Percentiles rank a stretch among this genome's conserved stretches.
Conservation (phyloP, 2,329 filamentous ascomycete genomes). For the Phialophora verrucosa region DNA sequence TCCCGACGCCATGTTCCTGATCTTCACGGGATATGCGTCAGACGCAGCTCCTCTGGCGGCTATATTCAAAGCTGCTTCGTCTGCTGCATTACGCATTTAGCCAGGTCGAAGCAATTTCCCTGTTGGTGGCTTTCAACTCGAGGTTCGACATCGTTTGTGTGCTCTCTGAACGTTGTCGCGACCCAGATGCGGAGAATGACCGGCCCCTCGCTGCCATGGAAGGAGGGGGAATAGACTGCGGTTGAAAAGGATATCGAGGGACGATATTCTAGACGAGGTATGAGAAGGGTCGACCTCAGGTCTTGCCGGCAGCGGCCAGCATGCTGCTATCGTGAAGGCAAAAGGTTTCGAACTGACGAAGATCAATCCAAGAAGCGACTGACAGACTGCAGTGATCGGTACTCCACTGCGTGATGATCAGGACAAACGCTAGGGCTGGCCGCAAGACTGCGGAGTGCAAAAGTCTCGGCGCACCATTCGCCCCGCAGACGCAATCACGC, state of each 20-base stretch:
- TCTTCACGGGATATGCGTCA: background rate
- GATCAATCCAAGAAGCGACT: background rate
- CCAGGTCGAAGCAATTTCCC: background rate
- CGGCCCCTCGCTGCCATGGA: background rate
- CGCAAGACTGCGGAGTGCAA: slow-evolving; percentile 53
- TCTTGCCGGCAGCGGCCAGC: too few species aligned
- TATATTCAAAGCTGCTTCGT: background rate
- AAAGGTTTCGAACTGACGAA: background rate
- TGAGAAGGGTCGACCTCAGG: too few species aligned
- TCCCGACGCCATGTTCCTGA: background rate
- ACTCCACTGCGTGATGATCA: too few species aligned
- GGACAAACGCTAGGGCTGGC: slow-evolving; percentile 54
- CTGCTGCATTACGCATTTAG: background rate
- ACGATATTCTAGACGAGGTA: too few species aligned
- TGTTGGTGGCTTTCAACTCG: background rate
- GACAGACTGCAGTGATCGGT: too few species aligned
- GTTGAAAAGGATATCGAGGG: too few species aligned
- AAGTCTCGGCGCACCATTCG: background rate
- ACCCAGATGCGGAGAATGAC: background rate
- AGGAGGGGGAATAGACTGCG: too few species aligned
- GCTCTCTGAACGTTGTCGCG: slow-evolving; percentile 30
- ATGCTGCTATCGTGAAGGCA: background rate
- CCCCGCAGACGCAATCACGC: background rate
- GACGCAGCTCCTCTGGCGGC: background rate
- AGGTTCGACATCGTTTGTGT: background rate